Percentiles rank a stretch among this genome's conserved stretches.
Conservation (phyloP, 139 green algal species). For the Chlorella sp. region DNA sequence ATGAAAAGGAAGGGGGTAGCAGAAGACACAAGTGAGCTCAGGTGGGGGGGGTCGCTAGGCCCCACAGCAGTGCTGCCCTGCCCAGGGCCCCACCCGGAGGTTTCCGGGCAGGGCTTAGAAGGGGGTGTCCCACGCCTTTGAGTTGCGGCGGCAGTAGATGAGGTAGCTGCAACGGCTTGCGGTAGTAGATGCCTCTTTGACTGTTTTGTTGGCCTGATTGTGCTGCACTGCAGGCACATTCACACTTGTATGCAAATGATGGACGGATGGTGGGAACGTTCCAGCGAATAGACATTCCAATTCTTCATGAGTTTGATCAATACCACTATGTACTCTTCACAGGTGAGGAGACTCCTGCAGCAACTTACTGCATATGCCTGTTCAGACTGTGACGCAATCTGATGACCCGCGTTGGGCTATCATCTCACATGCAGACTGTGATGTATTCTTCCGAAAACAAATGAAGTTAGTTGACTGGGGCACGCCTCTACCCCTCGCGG, state of each 20-base stretch:
- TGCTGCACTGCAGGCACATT: background rate
- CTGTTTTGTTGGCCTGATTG: no score
- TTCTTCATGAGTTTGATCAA: constrained; percentile 26
- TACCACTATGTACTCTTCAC: constrained; percentile 35
- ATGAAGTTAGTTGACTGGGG: constrained; percentile 31
- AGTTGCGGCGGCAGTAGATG: no score
- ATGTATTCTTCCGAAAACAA: constrained; percentile 22
- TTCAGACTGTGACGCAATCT: no score
- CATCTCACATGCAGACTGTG: constrained; percentile 6
- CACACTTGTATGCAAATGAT: constrained; percentile 19
- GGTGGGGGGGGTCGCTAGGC: no score
- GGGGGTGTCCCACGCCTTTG: no score
- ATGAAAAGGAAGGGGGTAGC: no score
- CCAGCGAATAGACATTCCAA: constrained; percentile 34
- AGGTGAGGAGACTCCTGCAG: background rate
- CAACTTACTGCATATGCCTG: background rate
- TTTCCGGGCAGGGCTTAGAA: no score
- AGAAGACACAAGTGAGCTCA: no score
- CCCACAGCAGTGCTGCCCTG: no score
- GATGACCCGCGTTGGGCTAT: background rate
- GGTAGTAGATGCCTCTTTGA: no score
- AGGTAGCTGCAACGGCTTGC: no score
- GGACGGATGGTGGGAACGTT: constrained; percentile 22
- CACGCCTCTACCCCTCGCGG: constrained; percentile 5
- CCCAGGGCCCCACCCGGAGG: no score